Evolutionary conservation across 305 asterid species (phyloP).

Genomic region (Solanum chacoense): DNA sequence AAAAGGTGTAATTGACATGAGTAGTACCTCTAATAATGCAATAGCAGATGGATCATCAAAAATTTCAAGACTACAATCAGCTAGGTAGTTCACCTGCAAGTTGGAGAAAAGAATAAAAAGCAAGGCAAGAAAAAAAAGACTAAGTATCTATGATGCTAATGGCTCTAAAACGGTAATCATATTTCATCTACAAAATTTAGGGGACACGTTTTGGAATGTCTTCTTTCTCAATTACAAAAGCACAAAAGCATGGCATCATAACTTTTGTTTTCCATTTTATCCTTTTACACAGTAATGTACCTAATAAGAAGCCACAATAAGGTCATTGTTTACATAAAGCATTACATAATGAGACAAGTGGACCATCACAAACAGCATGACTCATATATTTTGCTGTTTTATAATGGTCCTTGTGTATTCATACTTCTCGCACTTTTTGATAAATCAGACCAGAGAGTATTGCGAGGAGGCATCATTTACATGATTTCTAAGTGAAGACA

Average conservation of each 20-base stretch:
- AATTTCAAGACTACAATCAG: conserved; percentile 84
- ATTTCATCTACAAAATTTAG: not conserved
- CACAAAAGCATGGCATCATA: not conserved
- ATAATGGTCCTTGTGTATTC: not conserved
- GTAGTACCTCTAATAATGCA: conserved; percentile 70
- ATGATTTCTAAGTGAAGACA: not conserved
- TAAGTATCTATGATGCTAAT: not conserved
- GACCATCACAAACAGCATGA: not conserved
- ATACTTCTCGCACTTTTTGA: not conserved
- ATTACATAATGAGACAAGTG: not conserved
- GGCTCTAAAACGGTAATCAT: not conserved
- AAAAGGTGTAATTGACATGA: not conserved
- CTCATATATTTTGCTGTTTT: not conserved
- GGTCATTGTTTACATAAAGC: not conserved
- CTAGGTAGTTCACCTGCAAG: conserved; percentile 73
- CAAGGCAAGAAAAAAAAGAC: not conserved
- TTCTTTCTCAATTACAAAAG: not conserved
- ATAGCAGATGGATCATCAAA: conserved; percentile 87
- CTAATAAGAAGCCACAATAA: not conserved
- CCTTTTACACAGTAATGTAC: not conserved
- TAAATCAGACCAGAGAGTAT: not conserved
- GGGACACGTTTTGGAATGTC: not conserved
- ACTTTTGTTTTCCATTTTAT: not conserved
- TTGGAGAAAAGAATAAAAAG: not conserved
- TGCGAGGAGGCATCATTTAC: not conserved